These are phyloP conservation scores for Cutaneotrichosporon cavernicola DNA, from an alignment of 1,284 basidiomycete genomes.

Conservation along the genomic window DNA sequence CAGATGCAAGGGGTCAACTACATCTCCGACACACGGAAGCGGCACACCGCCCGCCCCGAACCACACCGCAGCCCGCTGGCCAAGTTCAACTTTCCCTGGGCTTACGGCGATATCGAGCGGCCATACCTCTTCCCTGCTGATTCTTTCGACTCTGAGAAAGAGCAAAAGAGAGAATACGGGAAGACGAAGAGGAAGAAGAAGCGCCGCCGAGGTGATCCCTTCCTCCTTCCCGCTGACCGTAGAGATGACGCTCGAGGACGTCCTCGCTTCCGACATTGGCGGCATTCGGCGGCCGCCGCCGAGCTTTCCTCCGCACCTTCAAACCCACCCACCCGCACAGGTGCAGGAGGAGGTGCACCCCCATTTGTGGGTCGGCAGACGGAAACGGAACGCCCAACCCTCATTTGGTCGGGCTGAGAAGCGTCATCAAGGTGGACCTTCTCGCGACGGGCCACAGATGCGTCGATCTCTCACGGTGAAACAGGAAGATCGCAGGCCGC, in stretches of 20 bases:
- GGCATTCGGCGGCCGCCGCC: neutral
- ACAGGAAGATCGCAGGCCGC: too few relatives aligned
- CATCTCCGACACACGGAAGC: constrained; percentile 11
- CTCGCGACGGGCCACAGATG: too few relatives aligned
- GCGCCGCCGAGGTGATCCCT: neutral
- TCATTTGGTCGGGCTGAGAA: neutral
- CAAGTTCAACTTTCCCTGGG: neutral
- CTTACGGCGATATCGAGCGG: neutral
- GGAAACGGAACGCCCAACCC: neutral
- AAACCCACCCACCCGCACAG: neutral
- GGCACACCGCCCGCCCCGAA: constrained; percentile 6
- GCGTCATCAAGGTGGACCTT: too few relatives aligned
- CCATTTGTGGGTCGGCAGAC: neutral
- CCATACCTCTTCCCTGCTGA: neutral
- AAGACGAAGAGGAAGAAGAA: neutral
- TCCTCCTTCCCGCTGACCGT: neutral
- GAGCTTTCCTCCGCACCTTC: neutral
- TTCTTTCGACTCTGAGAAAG: neutral
- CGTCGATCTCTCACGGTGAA: too few relatives aligned
- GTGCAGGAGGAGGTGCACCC: neutral
- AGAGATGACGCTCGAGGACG: neutral
- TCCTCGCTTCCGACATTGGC: neutral
- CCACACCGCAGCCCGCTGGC: neutral
- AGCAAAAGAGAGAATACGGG: neutral
- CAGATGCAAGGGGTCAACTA: constrained; percentile 7